Evolutionary conservation across 2,329 filamentous ascomycete species (phyloP).

Genomic region (Diaporthe batatas): DNA sequence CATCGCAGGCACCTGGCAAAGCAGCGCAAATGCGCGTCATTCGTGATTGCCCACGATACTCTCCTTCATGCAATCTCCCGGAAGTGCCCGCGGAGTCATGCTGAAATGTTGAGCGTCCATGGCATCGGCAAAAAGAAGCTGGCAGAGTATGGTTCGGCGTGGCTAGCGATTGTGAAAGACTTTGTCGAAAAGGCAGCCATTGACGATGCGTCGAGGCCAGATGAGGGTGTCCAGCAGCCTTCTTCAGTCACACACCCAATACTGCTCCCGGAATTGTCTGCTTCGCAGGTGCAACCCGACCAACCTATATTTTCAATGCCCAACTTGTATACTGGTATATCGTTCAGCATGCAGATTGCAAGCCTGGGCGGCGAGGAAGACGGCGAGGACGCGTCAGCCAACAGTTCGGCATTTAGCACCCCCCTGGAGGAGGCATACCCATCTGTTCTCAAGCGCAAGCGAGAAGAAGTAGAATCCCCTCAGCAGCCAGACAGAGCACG

Average conservation of each 20-base stretch:
- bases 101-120: constrained; percentile 22
- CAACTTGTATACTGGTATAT: constrained; percentile 23
- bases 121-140: constrained; percentile 30
- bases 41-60: constrained; percentile 28
- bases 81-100: constrained; percentile 19
- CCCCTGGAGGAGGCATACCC: constrained; percentile 12
- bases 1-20: constrained; percentile 29
- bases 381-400: background rate
- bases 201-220: background rate
- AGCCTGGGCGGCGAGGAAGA: background rate
- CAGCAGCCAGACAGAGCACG: background rate
- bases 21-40: constrained; percentile 27
- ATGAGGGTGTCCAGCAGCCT: background rate
- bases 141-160: constrained; percentile 27
- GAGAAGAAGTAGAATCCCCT: constrained; percentile 4
- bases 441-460: constrained; percentile 38
- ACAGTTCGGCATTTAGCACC: constrained; percentile 26
- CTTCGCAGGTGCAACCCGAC: background rate
- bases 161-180: constrained; percentile 28
- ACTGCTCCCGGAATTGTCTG: background rate
- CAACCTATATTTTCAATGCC: background rate
- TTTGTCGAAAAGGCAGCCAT: constrained; percentile 2
- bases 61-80: constrained; percentile 23
- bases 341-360: constrained; percentile 17
- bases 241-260: background rate